Base-by-base conservation (phyloP, 2,329 filamentous ascomycete species). In the Hymenoscyphus linearis region DNA sequence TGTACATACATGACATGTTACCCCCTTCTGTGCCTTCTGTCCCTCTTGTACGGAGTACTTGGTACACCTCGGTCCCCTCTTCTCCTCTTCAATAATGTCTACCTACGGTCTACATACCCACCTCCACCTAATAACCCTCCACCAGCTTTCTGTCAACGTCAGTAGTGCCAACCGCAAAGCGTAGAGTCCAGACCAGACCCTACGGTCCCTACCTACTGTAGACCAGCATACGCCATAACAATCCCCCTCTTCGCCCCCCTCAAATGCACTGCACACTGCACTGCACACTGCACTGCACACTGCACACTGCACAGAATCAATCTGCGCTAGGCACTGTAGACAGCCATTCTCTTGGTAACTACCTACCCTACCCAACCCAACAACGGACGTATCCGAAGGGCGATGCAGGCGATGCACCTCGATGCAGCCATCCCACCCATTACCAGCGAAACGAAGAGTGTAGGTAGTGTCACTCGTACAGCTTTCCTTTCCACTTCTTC, bases 341-440 rank as follows among this genome's bases (percentile, higher is more conserved):
- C 36, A 4, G 16, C 16, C 16, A 3, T 18, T 44, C 37, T 18
- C 18, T 47, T 18, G 40, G 40, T 47, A 47, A 47, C 40, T 47
- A n/a, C n/a, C n/a, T n/a, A n/a, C n/a, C n/a, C n/a, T n/a, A n/a
- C n/a, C n/a, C n/a, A n/a, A 47, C 27, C 27, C 27, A 47, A 25
- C n/a, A 10, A 57, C 36, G 55, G 55, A 57, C 55, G 36, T 44
- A 57, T 26, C 55, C 55, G 55, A 57, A 16, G 55, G n/a, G n/a
- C n/a, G n/a, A n/a, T n/a, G n/a, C n/a, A n/a, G n/a, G n/a, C n/a
- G n/a, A n/a, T n/a, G n/a, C n/a, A n/a, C n/a, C n/a, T n/a, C 55
- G 40, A 37, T 57, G 55, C 55, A 57, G 52, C 52, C 44, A 34
- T 35, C 27, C 55, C 18, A 31, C 25, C 27, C 55, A 44, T 13